phyloP scores from a whole-genome alignment of 495 filamentous ascomycete genomes.

The Aspergillus wentii region DNA sequence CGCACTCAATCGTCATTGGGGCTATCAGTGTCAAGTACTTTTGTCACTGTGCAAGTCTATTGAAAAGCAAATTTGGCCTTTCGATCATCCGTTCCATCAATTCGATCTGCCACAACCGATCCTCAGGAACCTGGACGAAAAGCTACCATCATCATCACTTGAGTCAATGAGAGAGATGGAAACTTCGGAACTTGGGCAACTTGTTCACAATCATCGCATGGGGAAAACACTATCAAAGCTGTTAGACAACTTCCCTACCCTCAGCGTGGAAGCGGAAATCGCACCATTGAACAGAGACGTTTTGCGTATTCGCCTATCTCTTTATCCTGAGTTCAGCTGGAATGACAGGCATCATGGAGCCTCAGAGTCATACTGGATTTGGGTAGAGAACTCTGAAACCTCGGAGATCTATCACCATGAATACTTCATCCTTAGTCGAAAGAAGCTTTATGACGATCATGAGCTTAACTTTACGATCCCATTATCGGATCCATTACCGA shows the following conservation, averaged over 20 bases:
- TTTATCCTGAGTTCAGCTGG: slow-evolving; percentile 91
- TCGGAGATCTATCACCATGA: slow-evolving; percentile 98
- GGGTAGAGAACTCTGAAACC: slow-evolving; percentile 98
- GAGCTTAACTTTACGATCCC: slow-evolving; percentile 98
- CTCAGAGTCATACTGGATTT: slow-evolving; percentile 95
- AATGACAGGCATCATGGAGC: slow-evolving; percentile 92
- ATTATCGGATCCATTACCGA: slow-evolving; percentile 83
- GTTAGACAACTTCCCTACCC: slow-evolving; percentile 85
- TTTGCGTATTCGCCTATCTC: slow-evolving; percentile 73
- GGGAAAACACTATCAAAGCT: slow-evolving; percentile 75
- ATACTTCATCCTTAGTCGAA: slow-evolving; percentile 85
- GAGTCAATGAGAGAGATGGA: slow-evolving; percentile 90
- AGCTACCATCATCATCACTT: slow-evolving; percentile 64
- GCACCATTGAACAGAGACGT: slow-evolving; percentile 95
- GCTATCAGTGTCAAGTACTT: slow-evolving; percentile 85
- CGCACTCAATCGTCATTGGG: slow-evolving; percentile 89
- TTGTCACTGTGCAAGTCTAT: slow-evolving; percentile 91
- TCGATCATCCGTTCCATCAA: slow-evolving; percentile 90
- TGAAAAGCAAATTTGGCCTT: slow-evolving; percentile 91
- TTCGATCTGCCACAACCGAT: slow-evolving; percentile 87
- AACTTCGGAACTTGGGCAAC: slow-evolving; percentile 76
- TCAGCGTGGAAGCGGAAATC: slow-evolving; percentile 88
- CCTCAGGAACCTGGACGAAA: slow-evolving; percentile 75
- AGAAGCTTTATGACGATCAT: slow-evolving; percentile 88
- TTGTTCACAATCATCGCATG: slow-evolving; percentile 88